Percentiles rank a stretch among this genome's conserved stretches.
phyloP scores from a whole-genome alignment of 345 rosid genomes.

The Syzygium oleosum region DNA sequence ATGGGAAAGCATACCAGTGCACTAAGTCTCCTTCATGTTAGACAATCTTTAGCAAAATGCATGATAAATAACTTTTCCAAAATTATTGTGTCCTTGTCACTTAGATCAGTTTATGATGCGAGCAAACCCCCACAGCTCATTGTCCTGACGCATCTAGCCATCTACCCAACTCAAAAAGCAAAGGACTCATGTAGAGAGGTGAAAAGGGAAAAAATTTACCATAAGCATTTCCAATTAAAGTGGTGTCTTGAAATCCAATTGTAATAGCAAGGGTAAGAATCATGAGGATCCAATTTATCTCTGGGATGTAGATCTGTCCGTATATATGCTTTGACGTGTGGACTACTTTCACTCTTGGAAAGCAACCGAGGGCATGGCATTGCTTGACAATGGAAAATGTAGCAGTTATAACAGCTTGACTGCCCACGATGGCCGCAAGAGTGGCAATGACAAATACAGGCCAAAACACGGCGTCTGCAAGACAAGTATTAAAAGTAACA shows the following conservation, averaged over 20 bases:
- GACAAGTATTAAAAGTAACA: constrained; percentile 2
- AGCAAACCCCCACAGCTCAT: background rate
- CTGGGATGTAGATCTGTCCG: constrained; percentile 95
- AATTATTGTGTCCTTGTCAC: background rate
- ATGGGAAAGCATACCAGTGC: background rate
- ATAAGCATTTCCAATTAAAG: constrained; percentile 86
- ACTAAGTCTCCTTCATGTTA: background rate
- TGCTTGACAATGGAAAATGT: constrained; percentile 88
- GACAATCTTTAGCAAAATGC: background rate
- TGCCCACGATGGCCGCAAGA: constrained; percentile 88
- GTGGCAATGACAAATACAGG: constrained; percentile 84
- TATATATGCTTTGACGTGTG: constrained; percentile 76
- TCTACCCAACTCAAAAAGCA: background rate
- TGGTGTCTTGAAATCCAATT: constrained; percentile 68
- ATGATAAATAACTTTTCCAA: background rate
- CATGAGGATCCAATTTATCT: constrained; percentile 97
- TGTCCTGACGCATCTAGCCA: background rate
- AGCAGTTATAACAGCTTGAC: constrained; percentile 86
- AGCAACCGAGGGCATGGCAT: constrained; percentile 93
- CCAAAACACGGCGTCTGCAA: constrained; percentile 73
- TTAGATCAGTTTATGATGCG: background rate
- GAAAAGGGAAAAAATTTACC: constrained; percentile 31
- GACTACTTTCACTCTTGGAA: constrained; percentile 90
- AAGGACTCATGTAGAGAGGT: background rate
- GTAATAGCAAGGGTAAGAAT: constrained; percentile 75